Evolutionary conservation across 1,139 yeast species (phyloP).

Genomic region (Zygoascus sp.): DNA sequence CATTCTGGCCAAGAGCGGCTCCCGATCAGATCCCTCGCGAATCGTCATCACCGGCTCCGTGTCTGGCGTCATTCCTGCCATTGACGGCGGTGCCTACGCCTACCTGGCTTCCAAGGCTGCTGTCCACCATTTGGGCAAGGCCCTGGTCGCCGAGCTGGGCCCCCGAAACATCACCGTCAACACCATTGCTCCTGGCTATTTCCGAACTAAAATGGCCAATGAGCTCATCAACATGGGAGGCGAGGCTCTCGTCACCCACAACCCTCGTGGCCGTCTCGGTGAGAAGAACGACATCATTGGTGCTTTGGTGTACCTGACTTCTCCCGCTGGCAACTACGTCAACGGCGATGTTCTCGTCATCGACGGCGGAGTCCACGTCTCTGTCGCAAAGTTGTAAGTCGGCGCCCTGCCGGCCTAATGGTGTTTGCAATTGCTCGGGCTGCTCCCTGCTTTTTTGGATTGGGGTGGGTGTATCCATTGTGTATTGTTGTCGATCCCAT

Average conservation of each 20-base stretch:
- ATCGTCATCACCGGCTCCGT: constrained; percentile 66
- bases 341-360: constrained; percentile 72
- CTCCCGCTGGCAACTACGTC: constrained; percentile 56
- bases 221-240: constrained; percentile 57
- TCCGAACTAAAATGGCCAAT: constrained; percentile 72
- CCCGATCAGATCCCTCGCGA: constrained; percentile 59
- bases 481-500: too few relatives aligned
- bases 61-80: constrained; percentile 33
- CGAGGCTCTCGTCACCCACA: constrained; percentile 40
- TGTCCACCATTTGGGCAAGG: constrained; percentile 63
- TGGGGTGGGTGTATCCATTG: too few relatives aligned
- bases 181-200: constrained; percentile 72
- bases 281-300: constrained; percentile 56
- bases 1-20: constrained; percentile 51
- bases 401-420: too few relatives aligned
- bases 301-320: constrained; percentile 55
- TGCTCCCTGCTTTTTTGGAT: too few relatives aligned
- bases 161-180: constrained; percentile 65
- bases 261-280: constrained; percentile 68
- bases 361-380: constrained; percentile 56
- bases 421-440: too few relatives aligned
- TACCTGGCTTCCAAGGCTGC: constrained; percentile 77
- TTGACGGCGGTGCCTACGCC: constrained; percentile 61
- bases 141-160: constrained; percentile 60
- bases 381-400: constrained; percentile 25